Conservation (phyloP, 129 eudicot genomes). For the Escallonia herrerae region DNA sequence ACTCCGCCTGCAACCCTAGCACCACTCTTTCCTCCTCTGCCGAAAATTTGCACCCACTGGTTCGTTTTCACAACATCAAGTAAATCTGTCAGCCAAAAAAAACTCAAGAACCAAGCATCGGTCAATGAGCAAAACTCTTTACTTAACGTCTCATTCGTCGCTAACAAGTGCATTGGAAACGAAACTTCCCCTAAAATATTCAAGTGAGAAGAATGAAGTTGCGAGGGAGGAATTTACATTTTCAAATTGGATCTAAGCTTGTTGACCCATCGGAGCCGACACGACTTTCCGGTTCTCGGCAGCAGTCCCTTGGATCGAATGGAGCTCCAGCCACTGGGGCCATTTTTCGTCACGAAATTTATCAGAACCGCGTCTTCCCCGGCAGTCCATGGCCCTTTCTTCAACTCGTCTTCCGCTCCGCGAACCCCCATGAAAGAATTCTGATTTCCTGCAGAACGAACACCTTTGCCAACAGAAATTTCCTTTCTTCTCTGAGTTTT, state of each 20-base stretch:
- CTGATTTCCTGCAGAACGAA: background rate
- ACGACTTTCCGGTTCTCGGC: slow-evolving; percentile 52
- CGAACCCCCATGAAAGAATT: background rate
- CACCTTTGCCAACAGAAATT: too few relatives aligned
- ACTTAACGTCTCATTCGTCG: too few relatives aligned
- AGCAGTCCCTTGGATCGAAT: slow-evolving; percentile 52
- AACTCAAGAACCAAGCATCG: background rate
- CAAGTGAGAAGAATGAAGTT: background rate
- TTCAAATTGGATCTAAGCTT: slow-evolving; percentile 55
- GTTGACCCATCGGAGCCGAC: slow-evolving; percentile 61
- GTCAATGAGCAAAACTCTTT: too few relatives aligned
- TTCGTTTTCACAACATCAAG: background rate
- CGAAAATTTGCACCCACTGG: slow-evolving; percentile 35
- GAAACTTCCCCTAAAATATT: too few relatives aligned
- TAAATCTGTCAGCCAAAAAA: background rate
- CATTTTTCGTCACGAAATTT: slow-evolving; percentile 31
- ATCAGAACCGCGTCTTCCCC: slow-evolving; percentile 45
- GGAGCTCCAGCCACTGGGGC: slow-evolving; percentile 64
- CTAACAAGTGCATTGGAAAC: too few relatives aligned
- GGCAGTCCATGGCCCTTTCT: slow-evolving; percentile 53
- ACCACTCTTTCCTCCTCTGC: slow-evolving; percentile 34
- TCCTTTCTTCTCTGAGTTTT: too few relatives aligned
- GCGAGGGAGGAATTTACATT: slow-evolving; percentile 16
- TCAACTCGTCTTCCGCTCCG: slow-evolving; percentile 9
- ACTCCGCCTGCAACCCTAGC: slow-evolving; percentile 21